Percentiles rank a stretch among this genome's conserved stretches.
These are phyloP conservation scores for Leptographium procerum DNA, from an alignment of 2,329 filamentous ascomycete genomes.

Conservation along the genomic window DNA sequence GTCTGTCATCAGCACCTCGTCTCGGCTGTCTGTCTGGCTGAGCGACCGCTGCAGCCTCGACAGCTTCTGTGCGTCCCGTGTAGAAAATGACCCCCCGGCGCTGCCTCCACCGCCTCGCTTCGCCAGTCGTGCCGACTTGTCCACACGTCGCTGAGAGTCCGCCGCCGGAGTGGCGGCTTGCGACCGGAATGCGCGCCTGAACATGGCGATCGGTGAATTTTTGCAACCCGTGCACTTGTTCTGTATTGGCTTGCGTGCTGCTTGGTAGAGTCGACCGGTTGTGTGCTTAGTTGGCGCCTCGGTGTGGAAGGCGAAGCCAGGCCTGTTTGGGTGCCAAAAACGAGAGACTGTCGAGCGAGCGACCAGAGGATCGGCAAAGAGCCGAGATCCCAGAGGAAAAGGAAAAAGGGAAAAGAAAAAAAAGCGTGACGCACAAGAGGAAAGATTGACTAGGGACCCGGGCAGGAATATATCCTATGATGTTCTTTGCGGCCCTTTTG, in stretches of 20 bases:
- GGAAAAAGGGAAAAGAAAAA: constrained; percentile 24
- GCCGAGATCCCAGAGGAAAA: constrained; percentile 13
- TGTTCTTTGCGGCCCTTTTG: constrained; percentile 49
- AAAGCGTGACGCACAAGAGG: constrained; percentile 22
- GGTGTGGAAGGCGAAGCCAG: too few relatives aligned
- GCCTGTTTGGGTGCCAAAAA: neutral
- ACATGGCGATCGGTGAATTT: constrained; percentile 48
- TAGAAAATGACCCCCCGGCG: constrained; percentile 19
- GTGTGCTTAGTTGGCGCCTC: neutral
- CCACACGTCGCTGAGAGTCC: constrained; percentile 49
- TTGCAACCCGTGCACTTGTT: too few relatives aligned
- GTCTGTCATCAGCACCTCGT: constrained; percentile 22
- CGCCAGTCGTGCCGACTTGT: constrained; percentile 77
- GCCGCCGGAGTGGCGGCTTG: constrained; percentile 33
- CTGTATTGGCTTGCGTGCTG: too few relatives aligned
- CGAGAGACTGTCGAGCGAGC: constrained; percentile 11
- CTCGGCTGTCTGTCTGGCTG: constrained; percentile 29
- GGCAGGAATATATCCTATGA: constrained; percentile 40
- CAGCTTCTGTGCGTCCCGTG: constrained; percentile 66
- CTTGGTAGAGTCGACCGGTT: too few relatives aligned
- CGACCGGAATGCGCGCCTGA: constrained; percentile 81
- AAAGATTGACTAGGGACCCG: constrained; percentile 40
- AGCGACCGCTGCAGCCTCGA: constrained; percentile 79
- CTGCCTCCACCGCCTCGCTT: constrained; percentile 36
- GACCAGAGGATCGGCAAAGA: constrained; percentile 10